A percentile compares a stretch with the other conserved stretches of the same genome.
phyloP scores from a whole-genome alignment of 352 stramenopile species.

The Globisporangium sylvaticum region DNA sequence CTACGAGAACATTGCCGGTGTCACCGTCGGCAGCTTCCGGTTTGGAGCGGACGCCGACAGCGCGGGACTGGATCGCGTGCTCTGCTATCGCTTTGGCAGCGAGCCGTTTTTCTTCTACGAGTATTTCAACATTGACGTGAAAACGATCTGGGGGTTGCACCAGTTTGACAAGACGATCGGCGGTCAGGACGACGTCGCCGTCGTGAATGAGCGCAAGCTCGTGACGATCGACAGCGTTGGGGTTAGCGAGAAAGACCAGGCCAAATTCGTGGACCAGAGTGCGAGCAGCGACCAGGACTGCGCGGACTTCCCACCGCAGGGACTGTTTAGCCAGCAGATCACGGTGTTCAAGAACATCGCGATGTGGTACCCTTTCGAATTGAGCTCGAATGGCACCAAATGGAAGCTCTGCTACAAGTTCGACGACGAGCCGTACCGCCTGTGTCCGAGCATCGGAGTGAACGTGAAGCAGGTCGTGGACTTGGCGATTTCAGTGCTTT shows the following conservation, averaged over 20 bases:
- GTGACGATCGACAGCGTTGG: conserved; percentile 55
- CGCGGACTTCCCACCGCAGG: conserved; percentile 29
- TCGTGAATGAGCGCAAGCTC: conserved; percentile 58
- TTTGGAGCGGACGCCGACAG: conserved; percentile 28
- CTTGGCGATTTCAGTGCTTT: conserved; percentile 36
- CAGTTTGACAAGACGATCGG: conserved; percentile 18
- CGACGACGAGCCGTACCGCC: conserved; percentile 40
- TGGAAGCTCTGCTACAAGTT: conserved; percentile 74
- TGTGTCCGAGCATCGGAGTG: conserved; percentile 39
- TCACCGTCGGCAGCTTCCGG: conserved; percentile 47
- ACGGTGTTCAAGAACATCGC: conserved; percentile 35
- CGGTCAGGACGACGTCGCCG: conserved; percentile 35
- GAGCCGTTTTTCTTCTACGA: conserved; percentile 57
- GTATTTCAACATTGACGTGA: conserved; percentile 51
- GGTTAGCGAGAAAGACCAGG: conserved; percentile 35
- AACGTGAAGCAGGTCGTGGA: conserved; percentile 50
- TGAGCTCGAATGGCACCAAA: conserved; percentile 30
- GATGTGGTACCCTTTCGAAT: conserved; percentile 57
- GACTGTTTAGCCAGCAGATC: conserved; percentile 29
- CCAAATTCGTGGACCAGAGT: conserved; percentile 45
- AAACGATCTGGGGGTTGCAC: conserved; percentile 47
- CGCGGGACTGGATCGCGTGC: conserved; percentile 33
- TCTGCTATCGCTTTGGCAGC: conserved; percentile 61
- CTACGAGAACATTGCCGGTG: conserved; percentile 41
- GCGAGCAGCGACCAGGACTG: conserved; percentile 30